These are phyloP conservation scores for Aspergillus texensis DNA, from an alignment of 2,329 filamentous ascomycete genomes.

Conservation along the genomic window DNA sequence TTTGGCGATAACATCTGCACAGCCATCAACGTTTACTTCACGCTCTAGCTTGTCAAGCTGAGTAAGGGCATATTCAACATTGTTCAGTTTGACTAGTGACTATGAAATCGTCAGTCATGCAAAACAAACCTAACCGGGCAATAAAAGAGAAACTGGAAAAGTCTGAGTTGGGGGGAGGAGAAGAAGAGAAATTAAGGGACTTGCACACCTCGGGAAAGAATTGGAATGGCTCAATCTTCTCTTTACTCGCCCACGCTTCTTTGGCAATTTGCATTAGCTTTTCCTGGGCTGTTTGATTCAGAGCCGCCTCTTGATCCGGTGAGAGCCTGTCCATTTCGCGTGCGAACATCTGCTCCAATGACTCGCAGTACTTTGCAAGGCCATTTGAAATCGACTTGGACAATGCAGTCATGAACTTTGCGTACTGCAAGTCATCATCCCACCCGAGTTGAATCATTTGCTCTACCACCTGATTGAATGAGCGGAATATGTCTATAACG, in stretches of 20 bases:
- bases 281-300: constrained; percentile 81
- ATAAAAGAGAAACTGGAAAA: background rate
- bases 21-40: constrained; percentile 87
- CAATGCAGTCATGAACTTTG: constrained; percentile 94
- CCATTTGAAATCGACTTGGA: constrained; percentile 82
- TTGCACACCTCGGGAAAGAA: constrained; percentile 82
- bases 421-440: constrained; percentile 91
- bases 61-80: constrained; percentile 91
- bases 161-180: background rate
- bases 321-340: constrained; percentile 92
- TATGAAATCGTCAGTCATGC: constrained; percentile 44
- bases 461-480: constrained; percentile 89
- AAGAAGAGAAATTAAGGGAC: background rate
- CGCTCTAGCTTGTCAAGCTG: constrained; percentile 89
- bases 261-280: constrained; percentile 92
- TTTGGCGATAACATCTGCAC: constrained; percentile 77
- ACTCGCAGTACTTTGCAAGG: constrained; percentile 86
- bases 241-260: constrained; percentile 87
- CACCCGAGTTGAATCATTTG: constrained; percentile 85
- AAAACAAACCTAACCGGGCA: background rate
- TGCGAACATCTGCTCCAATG: constrained; percentile 80
- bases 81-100: constrained; percentile 98
- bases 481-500: constrained; percentile 87
- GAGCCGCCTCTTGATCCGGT: constrained; percentile 79
- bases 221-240: constrained; percentile 94